Percentiles rank a stretch among this genome's conserved stretches.
phyloP scores from a whole-genome alignment of 1,139 yeast genomes.

The Geotrichum klebahnii region DNA sequence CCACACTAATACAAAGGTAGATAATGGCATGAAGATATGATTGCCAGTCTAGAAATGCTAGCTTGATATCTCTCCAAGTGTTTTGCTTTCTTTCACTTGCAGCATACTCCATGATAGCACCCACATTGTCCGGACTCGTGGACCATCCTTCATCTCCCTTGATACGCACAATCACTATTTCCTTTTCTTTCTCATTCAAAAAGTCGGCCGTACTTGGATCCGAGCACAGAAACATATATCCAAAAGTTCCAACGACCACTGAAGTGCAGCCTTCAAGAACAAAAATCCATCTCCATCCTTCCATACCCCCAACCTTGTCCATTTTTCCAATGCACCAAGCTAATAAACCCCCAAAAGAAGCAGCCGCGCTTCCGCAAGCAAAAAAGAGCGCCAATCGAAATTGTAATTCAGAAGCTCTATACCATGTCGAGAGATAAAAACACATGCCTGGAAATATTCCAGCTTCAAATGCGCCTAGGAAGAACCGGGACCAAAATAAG shows the following conservation, averaged over 20 bases:
- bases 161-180: slow-evolving; percentile 47
- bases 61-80: slow-evolving; percentile 29
- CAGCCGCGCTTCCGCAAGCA: slow-evolving; percentile 47
- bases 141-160: slow-evolving; percentile 33
- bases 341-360: slow-evolving; percentile 39
- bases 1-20: slow-evolving; percentile 25
- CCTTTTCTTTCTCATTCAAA: slow-evolving; percentile 47
- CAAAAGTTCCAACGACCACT: slow-evolving; percentile 43
- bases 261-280: slow-evolving; percentile 52
- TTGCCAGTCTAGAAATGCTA: slow-evolving; percentile 37
- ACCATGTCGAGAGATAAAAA: slow-evolving; percentile 36
- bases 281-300: slow-evolving; percentile 55
- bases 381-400: slow-evolving; percentile 56
- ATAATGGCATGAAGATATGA: slow-evolving; percentile 28
- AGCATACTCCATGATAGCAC: slow-evolving; percentile 1
- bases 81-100: slow-evolving; percentile 8
- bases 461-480: slow-evolving; percentile 56
- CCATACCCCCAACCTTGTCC: slow-evolving; percentile 37
- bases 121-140: not conserved
- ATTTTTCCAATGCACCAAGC: slow-evolving; percentile 41
- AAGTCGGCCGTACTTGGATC: slow-evolving; percentile 48
- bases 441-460: slow-evolving; percentile 51
- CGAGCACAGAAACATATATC: slow-evolving; percentile 51
- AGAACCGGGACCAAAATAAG: slow-evolving; percentile 47
- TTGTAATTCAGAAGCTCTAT: slow-evolving; percentile 39